phyloP scores from a whole-genome alignment of 306 rosid species.

The Fragaria vesca region DNA sequence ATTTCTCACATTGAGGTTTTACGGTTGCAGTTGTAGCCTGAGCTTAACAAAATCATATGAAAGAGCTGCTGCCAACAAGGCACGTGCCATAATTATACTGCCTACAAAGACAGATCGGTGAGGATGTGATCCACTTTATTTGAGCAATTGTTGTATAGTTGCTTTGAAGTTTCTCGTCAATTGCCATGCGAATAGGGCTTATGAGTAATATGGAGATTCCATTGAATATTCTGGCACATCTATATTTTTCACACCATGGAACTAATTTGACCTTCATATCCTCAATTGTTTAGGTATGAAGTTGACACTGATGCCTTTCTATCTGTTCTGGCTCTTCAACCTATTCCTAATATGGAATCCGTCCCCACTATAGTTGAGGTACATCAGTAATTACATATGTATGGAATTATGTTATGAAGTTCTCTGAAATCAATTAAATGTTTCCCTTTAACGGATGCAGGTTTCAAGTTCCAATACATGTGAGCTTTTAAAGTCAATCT shows the following conservation, averaged over 20 bases:
- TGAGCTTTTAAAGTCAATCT: slow-evolving; percentile 79
- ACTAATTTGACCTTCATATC: slow-evolving; percentile 42
- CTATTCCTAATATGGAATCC: slow-evolving; percentile 75
- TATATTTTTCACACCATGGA: slow-evolving; percentile 15
- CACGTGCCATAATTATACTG: slow-evolving; percentile 88
- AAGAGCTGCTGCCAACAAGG: slow-evolving; percentile 91
- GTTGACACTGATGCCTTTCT: slow-evolving; percentile 98
- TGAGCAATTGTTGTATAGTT: slow-evolving; percentile 16
- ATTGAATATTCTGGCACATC: background rate
- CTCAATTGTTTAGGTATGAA: slow-evolving; percentile 66
- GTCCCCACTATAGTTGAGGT: slow-evolving; percentile 95
- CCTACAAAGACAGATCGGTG: slow-evolving; percentile 90
- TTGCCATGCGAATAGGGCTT: background rate
- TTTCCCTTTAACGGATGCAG: slow-evolving; percentile 46
- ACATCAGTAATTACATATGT: slow-evolving; percentile 26
- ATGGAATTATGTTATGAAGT: slow-evolving; percentile 3
- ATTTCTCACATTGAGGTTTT: slow-evolving; percentile 36
- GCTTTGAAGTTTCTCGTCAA: background rate
- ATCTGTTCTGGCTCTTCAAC: slow-evolving; percentile 93
- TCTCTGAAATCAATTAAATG: slow-evolving; percentile 20
- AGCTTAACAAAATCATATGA: slow-evolving; percentile 84
- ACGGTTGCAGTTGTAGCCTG: slow-evolving; percentile 78
- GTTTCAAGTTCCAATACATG: slow-evolving; percentile 89
- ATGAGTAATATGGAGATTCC: background rate
- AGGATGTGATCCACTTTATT: slow-evolving; percentile 36